Conservation (phyloP, 1,284 basidiomycete genomes). For the Mycena citricolor region DNA sequence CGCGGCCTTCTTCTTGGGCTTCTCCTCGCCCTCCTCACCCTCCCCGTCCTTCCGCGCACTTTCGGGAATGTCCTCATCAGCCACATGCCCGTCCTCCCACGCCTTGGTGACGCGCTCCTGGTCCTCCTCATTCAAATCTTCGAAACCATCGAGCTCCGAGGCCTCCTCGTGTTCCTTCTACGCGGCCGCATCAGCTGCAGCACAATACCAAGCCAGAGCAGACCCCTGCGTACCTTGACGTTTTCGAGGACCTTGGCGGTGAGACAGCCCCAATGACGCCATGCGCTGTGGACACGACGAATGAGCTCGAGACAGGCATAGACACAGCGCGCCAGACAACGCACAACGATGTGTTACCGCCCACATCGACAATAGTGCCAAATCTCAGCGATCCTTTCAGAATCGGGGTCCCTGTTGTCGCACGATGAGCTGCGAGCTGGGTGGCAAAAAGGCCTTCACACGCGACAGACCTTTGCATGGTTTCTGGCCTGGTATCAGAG, state of each 20-base stretch:
- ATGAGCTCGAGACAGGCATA: slow-evolving; percentile 24
- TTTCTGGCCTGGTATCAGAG: slow-evolving; percentile 59
- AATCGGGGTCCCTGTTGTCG: slow-evolving; percentile 61
- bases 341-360: slow-evolving; percentile 71
- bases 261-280: slow-evolving; percentile 84
- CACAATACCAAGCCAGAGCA: not conserved
- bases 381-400: slow-evolving; percentile 72
- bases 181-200: slow-evolving; percentile 1
- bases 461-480: slow-evolving; percentile 63
- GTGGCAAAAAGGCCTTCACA: slow-evolving; percentile 1
- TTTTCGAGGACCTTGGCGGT: slow-evolving; percentile 72
- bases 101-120: slow-evolving; percentile 67
- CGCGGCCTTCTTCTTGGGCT: slow-evolving; percentile 39
- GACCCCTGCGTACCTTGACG: slow-evolving; percentile 57
- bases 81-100: slow-evolving; percentile 65
- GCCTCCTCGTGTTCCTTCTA: slow-evolving; percentile 49
- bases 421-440: slow-evolving; percentile 17
- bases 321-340: slow-evolving; percentile 33
- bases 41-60: slow-evolving; percentile 58
- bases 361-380: slow-evolving; percentile 76
- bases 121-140: slow-evolving; percentile 63
- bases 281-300: slow-evolving; percentile 45
- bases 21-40: slow-evolving; percentile 43
- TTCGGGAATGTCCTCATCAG: slow-evolving; percentile 76
- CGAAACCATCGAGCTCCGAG: slow-evolving; percentile 72